Percentiles rank a stretch among this genome's conserved stretches.
phyloP scores from a whole-genome alignment of 2,329 filamentous ascomycete genomes.

The Seiridium unicorne region DNA sequence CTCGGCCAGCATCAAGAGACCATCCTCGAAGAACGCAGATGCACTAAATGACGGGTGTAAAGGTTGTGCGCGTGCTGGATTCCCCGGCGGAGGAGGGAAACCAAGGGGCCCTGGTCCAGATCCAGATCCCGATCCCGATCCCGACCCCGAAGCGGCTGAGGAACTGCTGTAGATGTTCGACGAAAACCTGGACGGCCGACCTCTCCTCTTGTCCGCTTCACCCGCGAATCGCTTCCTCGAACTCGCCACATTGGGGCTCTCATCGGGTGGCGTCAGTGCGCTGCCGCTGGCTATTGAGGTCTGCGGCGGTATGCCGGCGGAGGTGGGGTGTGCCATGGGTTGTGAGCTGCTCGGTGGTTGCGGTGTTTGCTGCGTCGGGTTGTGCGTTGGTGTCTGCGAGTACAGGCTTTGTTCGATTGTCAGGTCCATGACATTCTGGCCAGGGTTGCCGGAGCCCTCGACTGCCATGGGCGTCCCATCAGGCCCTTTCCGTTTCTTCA shows the following conservation, averaged over 20 bases:
- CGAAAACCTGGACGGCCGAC: constrained; percentile 31
- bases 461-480: constrained; percentile 38
- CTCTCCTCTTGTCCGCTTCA: constrained; percentile 27
- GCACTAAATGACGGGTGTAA: constrained; percentile 19
- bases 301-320: constrained; percentile 36
- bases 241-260: constrained; percentile 45
- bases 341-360: constrained; percentile 3
- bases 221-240: constrained; percentile 26
- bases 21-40: constrained; percentile 31
- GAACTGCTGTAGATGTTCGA: constrained; percentile 30
- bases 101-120: too few species aligned
- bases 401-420: constrained; percentile 7
- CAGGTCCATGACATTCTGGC: constrained; percentile 40
- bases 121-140: too few species aligned
- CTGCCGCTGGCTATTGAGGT: constrained; percentile 37
- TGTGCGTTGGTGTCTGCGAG: constrained; percentile 10
- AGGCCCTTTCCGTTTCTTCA: constrained; percentile 49
- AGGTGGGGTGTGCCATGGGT: background rate
- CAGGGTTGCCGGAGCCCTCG: constrained; percentile 48
- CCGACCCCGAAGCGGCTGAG: constrained; percentile 6
- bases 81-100: background rate
- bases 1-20: constrained; percentile 36
- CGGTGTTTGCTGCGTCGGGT: constrained; percentile 12
- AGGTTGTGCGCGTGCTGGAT: constrained; percentile 14
- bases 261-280: constrained; percentile 56